These are phyloP conservation scores for Heterobasidion occidentale DNA, from an alignment of 1,284 basidiomycete genomes.

Conservation along the genomic window DNA sequence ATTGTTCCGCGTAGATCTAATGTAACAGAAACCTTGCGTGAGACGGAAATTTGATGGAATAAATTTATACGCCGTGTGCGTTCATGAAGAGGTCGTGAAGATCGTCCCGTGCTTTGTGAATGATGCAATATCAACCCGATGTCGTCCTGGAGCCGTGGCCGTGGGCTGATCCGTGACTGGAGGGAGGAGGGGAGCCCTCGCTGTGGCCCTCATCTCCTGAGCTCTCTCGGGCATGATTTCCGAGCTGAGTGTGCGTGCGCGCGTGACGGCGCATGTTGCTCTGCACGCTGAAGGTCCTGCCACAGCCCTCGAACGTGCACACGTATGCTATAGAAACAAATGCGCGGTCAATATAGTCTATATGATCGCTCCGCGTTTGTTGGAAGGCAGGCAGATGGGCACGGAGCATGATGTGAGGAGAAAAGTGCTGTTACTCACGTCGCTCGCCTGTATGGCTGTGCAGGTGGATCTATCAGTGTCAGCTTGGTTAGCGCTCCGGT, in stretches of 20 bases:
- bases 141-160: background rate
- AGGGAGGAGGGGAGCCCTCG: slow-evolving; percentile 9
- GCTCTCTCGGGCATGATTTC: slow-evolving; percentile 28
- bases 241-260: slow-evolving; percentile 51
- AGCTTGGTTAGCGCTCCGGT: background rate
- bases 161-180: background rate
- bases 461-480: slow-evolving; percentile 57
- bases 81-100: background rate
- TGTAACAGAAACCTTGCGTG: background rate
- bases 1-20: background rate
- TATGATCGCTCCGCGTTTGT: background rate
- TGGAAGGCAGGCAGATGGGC: background rate
- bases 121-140: background rate
- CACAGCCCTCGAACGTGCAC: slow-evolving; percentile 69
- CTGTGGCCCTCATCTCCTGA: slow-evolving; percentile 39
- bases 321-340: slow-evolving; percentile 47
- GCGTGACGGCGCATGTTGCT: slow-evolving; percentile 84
- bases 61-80: background rate
- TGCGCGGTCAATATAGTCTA: slow-evolving; percentile 7
- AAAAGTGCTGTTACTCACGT: slow-evolving; percentile 42
- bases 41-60: background rate
- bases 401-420: slow-evolving; percentile 2
- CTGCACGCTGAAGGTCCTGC: slow-evolving; percentile 75
- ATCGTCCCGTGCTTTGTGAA: background rate
- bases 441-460: slow-evolving; percentile 83